Evolutionary conservation across 805 yeast genomes (phyloP), one percentile per base, ranked within the genome.

Genomic region (Ogataea chonburiensis): DNA sequence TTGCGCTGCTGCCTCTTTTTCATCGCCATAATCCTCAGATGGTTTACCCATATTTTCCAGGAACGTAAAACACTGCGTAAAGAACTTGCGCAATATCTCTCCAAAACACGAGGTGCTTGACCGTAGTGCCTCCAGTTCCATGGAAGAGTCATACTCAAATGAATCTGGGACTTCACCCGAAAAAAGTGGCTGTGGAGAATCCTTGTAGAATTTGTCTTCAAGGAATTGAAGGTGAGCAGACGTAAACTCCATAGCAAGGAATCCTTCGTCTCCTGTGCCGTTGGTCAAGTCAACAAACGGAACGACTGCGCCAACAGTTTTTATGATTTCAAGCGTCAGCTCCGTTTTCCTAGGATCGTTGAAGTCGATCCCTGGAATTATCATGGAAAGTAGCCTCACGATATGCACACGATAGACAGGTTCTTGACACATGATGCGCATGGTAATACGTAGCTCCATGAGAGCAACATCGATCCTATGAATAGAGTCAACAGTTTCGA

Each of bases 291-390:
- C 86, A 18, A 67, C 64, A 43, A 88, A 68, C 1, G 96, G 96
- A 3, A 84, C 74, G 38, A 79, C 81, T 5, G 82, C 67, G 0
- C 87, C 80, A 16, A 81, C 73, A 0, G 86, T 68, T 8, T 86
- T 81, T 37, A 93, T 71, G 13, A 84, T 71, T 40, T 79, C 74
- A 25, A 89, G 61, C 0, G 95, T 73, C 34, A 77, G 71, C 11
- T 79, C 68, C 0, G 96, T 81, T 53, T 89, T 76, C 10, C 68
- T 70, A 31, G 87, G 69, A 58, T 93, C 98, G 55, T 89, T 93
- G 0, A 89, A 75, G 55, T 93, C 98, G 18, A 93, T 78, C 19
- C 93, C 96, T 0, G 88, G 85, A 6, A 88, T 57, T 2, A 81
- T 64, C 58, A 86, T 68, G 17, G 79, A 74, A 24, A 89, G 56